A percentile compares a stretch with the other conserved stretches of the same genome.
Conservation (phyloP, 495 filamentous ascomycete species). For the Pyrenopolyporus hunteri region DNA sequence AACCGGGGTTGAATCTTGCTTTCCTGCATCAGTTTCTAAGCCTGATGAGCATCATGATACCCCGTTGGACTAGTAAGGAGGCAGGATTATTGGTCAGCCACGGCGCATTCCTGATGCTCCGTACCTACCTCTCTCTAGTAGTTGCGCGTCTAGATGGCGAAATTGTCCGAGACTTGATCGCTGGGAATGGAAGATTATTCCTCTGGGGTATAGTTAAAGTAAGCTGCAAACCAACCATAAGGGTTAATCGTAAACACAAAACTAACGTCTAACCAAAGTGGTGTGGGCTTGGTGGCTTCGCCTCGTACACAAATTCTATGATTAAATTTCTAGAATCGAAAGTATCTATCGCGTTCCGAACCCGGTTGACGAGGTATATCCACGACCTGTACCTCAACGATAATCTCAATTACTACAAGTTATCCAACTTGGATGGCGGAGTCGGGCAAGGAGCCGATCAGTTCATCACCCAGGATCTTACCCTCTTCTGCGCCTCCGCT, state of each 20-base stretch:
- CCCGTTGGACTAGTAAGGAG: conserved; percentile 93
- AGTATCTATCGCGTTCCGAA: conserved; percentile 97
- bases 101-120: conserved; percentile 81
- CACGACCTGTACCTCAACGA: conserved; percentile 96
- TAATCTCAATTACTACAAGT: conserved; percentile 93
- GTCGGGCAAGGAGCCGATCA: conserved; percentile 92
- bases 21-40: conserved; percentile 97
- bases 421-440: conserved; percentile 91
- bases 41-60: conserved; percentile 96
- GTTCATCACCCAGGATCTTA: conserved; percentile 97
- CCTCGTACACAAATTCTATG: conserved; percentile 92
- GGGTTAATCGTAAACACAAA: background rate
- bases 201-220: conserved; percentile 85
- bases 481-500: conserved; percentile 89
- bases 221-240: conserved; percentile 14
- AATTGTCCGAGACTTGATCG: conserved; percentile 93
- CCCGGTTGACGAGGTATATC: conserved; percentile 93
- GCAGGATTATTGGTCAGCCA: conserved; percentile 87
- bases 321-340: conserved; percentile 99
- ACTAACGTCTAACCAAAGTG: conserved; percentile 45
- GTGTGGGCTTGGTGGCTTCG: conserved; percentile 68
- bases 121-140: conserved; percentile 93
- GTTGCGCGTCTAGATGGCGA: conserved; percentile 94
- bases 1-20: conserved; percentile 95
- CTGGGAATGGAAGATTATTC: conserved; percentile 88